These are phyloP conservation scores for Hibiscus tridactylites DNA, from an alignment of 345 rosid species.

Conservation along the genomic window DNA sequence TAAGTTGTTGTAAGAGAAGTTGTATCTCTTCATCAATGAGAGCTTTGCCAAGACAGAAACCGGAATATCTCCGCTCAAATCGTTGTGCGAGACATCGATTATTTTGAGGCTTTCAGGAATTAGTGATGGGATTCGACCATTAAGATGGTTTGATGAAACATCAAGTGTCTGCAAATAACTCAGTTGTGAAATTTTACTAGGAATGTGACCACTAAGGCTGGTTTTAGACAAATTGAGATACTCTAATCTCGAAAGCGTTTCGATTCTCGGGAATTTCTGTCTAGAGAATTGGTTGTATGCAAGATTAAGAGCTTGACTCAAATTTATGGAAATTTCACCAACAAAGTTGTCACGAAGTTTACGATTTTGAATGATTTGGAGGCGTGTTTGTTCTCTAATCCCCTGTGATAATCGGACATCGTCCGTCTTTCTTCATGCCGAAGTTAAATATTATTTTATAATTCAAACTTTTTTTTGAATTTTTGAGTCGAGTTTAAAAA, in stretches of 20 bases:
- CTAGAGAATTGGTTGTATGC: conserved; percentile 64
- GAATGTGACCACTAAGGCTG: conserved; percentile 54
- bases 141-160: conserved; percentile 67
- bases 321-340: conserved; percentile 52
- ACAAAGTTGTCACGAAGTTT: too few relatives aligned
- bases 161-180: conserved; percentile 52
- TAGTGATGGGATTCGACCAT: conserved; percentile 47
- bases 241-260: conserved; percentile 40
- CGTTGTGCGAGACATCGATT: conserved; percentile 73
- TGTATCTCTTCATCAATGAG: conserved; percentile 54
- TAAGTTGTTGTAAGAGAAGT: conserved; percentile 86
- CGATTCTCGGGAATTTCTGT: conserved; percentile 49
- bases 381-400: too few relatives aligned
- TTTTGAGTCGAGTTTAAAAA: too few relatives aligned
- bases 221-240: conserved; percentile 73
- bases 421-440: too few relatives aligned
- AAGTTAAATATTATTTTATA: too few relatives aligned
- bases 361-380: too few relatives aligned
- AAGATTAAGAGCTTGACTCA: conserved; percentile 44
- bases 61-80: conserved; percentile 78
- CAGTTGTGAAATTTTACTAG: conserved; percentile 44
- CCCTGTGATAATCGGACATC: too few relatives aligned
- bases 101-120: conserved; percentile 34
- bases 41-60: conserved; percentile 41
- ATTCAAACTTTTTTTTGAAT: too few relatives aligned